Evolutionary conservation across 2,329 filamentous ascomycete species (phyloP).

Genomic region (Ceratocystis smalleyi): DNA sequence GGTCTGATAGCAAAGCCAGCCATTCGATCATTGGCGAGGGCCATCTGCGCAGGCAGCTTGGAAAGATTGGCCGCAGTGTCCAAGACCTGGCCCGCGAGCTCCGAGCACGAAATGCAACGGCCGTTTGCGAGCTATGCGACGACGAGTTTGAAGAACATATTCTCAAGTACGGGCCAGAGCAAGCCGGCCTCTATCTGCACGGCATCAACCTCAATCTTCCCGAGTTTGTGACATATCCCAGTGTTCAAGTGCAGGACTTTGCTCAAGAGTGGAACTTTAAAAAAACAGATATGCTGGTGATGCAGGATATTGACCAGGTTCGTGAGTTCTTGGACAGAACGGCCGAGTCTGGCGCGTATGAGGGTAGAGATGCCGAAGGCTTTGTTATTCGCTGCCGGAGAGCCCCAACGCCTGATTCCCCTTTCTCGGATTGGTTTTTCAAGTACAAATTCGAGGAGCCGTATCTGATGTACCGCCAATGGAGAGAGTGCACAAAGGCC

Average conservation of each 20-base stretch:
- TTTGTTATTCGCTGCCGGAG: slow-evolving; percentile 87
- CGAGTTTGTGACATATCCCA: slow-evolving; percentile 74
- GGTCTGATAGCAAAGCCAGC: slow-evolving; percentile 55
- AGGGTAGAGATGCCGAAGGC: slow-evolving; percentile 84
- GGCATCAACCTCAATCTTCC: slow-evolving; percentile 94
- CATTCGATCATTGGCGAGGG: slow-evolving; percentile 73
- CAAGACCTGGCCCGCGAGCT: slow-evolving; percentile 63
- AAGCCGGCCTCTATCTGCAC: slow-evolving; percentile 84
- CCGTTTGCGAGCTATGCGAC: slow-evolving; percentile 90
- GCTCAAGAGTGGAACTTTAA: slow-evolving; percentile 88
- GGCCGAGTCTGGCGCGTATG: slow-evolving; percentile 77
- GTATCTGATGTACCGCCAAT: slow-evolving; percentile 96
- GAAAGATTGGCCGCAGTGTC: slow-evolving; percentile 59
- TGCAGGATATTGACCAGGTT: slow-evolving; percentile 58
- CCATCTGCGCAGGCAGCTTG: slow-evolving; percentile 68
- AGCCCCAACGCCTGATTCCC: slow-evolving; percentile 34
- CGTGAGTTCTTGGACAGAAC: slow-evolving; percentile 69
- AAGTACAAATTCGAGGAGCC: slow-evolving; percentile 99
- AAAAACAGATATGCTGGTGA: slow-evolving; percentile 66
- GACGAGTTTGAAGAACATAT: slow-evolving; percentile 96
- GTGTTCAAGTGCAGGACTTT: slow-evolving; percentile 70
- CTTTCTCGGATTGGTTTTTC: slow-evolving; percentile 94
- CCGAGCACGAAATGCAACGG: slow-evolving; percentile 70
- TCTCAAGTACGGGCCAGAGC: slow-evolving; percentile 66
- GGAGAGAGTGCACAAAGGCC: slow-evolving; percentile 90